Base-by-base conservation (phyloP, 2,329 filamentous ascomycete genomes). In the Ophiostoma piceae region DNA sequence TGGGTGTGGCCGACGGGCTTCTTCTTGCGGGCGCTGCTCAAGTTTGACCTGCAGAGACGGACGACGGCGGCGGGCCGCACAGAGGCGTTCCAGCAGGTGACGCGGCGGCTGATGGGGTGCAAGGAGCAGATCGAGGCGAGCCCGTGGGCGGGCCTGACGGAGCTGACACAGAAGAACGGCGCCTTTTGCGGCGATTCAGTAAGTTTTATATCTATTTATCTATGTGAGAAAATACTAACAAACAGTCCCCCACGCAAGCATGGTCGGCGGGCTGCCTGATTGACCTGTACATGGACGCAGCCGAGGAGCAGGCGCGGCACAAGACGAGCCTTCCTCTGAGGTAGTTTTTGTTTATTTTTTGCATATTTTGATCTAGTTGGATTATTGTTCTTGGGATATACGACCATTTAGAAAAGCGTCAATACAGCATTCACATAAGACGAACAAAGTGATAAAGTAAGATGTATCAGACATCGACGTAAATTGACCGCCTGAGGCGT, bases 1-100 rank as follows among this genome's bases (percentile, higher is more conserved):
- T 99, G 95, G 95, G 82, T 97, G 32, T 99, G 95, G 95, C 96
- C 94, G 0, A 94, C 92, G 0, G 95, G 95, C 4, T 99, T 93
- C 83, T 99, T 97, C 84, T 84, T 97, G 29, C 89, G 96, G 67
- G 95, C 95, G 0, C 82, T 99, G 73, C 85, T 99, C 73, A 91
- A 93, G 78, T 98, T 98, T 76, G 93, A 97, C 77, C 82, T 98
- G 67, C 84, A 86, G 82, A 84, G 93, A 39, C 85, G 92, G 67
- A 84, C 85, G 72, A 80, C 79, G 2, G 77, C 80, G 4, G 86
- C 92, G 75, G 92, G 90, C 73, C 86, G 89, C 41, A 90, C 90
- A 0, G 95, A 98, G 79, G 91, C 91, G 3, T 97, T 97, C 83
- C 94, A 98, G 82, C 95, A 98, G 81, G 90, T 98, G 51, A 97